A percentile compares a stretch with the other conserved stretches of the same genome.
phyloP scores from a whole-genome alignment of 73 alveolate species.

The Paramecium sonneborni region DNA sequence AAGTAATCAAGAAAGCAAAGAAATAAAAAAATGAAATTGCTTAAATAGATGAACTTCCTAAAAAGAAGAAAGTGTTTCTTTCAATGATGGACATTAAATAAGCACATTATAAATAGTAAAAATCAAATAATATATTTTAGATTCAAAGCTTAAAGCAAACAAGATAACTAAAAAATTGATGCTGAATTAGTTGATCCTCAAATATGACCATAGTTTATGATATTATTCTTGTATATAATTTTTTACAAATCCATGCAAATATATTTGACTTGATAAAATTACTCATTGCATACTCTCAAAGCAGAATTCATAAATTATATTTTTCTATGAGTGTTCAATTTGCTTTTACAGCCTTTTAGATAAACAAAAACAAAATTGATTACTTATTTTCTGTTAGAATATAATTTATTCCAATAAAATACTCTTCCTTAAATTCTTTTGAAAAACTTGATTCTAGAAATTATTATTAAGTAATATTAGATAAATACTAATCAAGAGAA shows the following conservation, averaged over 20 bases:
- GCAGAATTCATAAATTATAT: neutral
- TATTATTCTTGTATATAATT: neutral
- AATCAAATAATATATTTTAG: neutral
- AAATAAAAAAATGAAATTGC: neutral
- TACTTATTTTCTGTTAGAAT: slow-evolving; percentile 79
- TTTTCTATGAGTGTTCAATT: slow-evolving; percentile 76
- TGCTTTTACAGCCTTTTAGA: slow-evolving; percentile 69
- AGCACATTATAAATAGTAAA: neutral
- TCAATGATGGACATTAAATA: slow-evolving; percentile 31
- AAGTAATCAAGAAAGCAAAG: neutral
- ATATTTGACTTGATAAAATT: slow-evolving; percentile 29
- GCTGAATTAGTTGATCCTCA: neutral
- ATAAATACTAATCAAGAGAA: neutral
- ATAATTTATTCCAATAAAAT: slow-evolving; percentile 93
- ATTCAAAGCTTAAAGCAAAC: neutral
- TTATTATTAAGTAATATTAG: too few species aligned
- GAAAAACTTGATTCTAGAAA: neutral
- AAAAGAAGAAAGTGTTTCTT: slow-evolving; percentile 5
- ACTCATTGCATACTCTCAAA: neutral
- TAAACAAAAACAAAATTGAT: neutral
- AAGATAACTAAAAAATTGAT: neutral
- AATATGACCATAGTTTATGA: neutral
- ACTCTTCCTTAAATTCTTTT: slow-evolving; percentile 71
- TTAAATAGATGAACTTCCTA: neutral
- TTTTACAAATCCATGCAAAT: neutral